Conservation (phyloP, 1,284 basidiomycete species). For the Naganishia sp. region DNA sequence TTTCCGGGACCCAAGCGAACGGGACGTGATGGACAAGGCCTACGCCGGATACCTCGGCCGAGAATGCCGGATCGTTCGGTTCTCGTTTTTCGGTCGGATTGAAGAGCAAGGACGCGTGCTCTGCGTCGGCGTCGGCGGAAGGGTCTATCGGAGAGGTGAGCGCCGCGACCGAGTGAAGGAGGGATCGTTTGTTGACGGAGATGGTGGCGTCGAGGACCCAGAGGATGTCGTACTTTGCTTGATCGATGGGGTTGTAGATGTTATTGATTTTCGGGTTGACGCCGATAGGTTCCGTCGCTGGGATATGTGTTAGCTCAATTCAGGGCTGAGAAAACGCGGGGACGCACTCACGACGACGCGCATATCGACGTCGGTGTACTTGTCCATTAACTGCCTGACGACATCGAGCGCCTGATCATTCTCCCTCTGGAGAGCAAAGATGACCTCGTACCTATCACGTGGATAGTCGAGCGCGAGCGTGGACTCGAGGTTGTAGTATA, state of each 20-base stretch:
- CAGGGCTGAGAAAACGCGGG: background rate
- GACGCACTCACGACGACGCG: constrained; percentile 72
- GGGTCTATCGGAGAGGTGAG: constrained; percentile 54
- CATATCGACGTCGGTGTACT: constrained; percentile 69
- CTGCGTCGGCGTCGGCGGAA: background rate
- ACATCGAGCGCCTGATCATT: constrained; percentile 78
- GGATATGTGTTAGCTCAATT: background rate
- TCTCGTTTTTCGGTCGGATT: constrained; percentile 9
- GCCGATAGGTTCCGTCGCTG: constrained; percentile 73
- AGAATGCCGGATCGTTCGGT: constrained; percentile 42
- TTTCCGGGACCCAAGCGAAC: constrained; percentile 73
- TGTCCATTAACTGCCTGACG: constrained; percentile 70
- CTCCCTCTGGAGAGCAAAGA: constrained; percentile 80
- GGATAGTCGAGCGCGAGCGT: constrained; percentile 86
- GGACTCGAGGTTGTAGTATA: constrained; percentile 89
- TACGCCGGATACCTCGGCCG: constrained; percentile 54
- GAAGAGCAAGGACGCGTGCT: constrained; percentile 18
- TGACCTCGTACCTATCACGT: constrained; percentile 70
- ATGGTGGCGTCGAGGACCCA: constrained; percentile 98
- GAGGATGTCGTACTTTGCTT: constrained; percentile 82
- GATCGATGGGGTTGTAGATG: constrained; percentile 76
- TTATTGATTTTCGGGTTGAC: constrained; percentile 99
- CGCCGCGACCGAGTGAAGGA: constrained; percentile 80
- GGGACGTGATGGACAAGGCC: constrained; percentile 96
- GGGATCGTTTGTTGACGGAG: constrained; percentile 72